A percentile compares a stretch with the other conserved stretches of the same genome.
Conservation (phyloP, 768 basidiomycete species). For the Psilocybe tampanensis region DNA sequence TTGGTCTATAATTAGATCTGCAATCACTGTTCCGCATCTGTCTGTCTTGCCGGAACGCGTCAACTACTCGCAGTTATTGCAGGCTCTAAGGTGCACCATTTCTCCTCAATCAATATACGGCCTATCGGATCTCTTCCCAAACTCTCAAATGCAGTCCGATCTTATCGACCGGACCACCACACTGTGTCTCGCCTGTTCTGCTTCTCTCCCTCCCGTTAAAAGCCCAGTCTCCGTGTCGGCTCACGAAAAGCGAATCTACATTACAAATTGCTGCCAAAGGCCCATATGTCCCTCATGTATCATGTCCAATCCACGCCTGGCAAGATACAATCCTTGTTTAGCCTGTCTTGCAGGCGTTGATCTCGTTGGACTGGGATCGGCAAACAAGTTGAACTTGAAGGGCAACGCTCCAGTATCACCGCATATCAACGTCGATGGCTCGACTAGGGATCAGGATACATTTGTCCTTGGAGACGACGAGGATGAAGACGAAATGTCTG, state of each 20-base stretch:
- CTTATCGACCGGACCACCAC: constrained; percentile 26
- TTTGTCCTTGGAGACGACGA: constrained; percentile 71
- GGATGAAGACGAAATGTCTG: constrained; percentile 44
- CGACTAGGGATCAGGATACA: constrained; percentile 58
- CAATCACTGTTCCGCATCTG: too few species aligned
- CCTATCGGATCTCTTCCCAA: background rate
- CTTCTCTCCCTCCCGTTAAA: constrained; percentile 49
- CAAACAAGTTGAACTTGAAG: background rate
- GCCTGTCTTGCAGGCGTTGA: constrained; percentile 63
- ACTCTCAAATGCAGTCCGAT: background rate
- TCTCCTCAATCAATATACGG: too few species aligned
- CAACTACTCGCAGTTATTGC: too few species aligned
- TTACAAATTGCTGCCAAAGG: constrained; percentile 64
- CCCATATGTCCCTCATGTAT: constrained; percentile 69
- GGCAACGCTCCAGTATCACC: constrained; percentile 1
- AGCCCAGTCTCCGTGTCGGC: constrained; percentile 5
- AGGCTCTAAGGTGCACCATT: too few species aligned
- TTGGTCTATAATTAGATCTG: too few species aligned
- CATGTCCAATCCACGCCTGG: constrained; percentile 59
- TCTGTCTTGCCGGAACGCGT: too few species aligned
- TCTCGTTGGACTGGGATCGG: constrained; percentile 28
- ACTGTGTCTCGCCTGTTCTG: constrained; percentile 65
- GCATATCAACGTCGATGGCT: constrained; percentile 39
- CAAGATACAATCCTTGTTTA: constrained; percentile 73
- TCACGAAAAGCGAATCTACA: constrained; percentile 33